These are phyloP conservation scores for Exophiala aquamarina DNA, from an alignment of 2,329 filamentous ascomycete genomes.

Conservation along the genomic window DNA sequence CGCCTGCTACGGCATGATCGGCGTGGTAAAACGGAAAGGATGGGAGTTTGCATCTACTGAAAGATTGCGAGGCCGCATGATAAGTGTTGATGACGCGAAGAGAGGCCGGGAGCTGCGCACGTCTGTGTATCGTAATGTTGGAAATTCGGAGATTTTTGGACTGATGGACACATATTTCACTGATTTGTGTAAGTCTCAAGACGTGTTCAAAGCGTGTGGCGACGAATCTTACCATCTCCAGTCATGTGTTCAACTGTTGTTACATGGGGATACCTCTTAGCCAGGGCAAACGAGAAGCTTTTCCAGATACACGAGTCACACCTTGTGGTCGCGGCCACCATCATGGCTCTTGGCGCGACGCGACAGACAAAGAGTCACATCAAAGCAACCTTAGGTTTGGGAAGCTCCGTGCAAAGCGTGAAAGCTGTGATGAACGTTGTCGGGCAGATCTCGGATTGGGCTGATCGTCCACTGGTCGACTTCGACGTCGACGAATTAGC, in stretches of 20 bases:
- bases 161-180: constrained; percentile 7
- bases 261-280: constrained; percentile 12
- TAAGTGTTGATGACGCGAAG: constrained; percentile 2
- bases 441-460: constrained; percentile 6
- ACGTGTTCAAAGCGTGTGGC: background rate
- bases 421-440: constrained; percentile 7
- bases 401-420: constrained; percentile 1
- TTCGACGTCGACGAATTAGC: background rate
- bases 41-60: constrained; percentile 2
- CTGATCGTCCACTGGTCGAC: background rate
- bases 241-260: constrained; percentile 2
- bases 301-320: constrained; percentile 9
- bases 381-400: constrained; percentile 11
- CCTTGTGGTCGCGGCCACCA: constrained; percentile 11
- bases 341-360: constrained; percentile 11
- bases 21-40: constrained; percentile 12
- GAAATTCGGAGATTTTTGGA: constrained; percentile 9
- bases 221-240: background rate
- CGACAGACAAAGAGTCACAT: constrained; percentile 15
- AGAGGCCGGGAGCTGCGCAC: constrained; percentile 5
- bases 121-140: constrained; percentile 4
- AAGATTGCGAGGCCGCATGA: background rate
- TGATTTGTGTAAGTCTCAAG: constrained; percentile 4
- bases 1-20: constrained; percentile 15
- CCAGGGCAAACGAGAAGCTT: constrained; percentile 12